Evolutionary conservation across 352 stramenopile genomes (phyloP), one percentile per base, ranked within the genome.

Genomic region (Phytophthora aleatoria): DNA sequence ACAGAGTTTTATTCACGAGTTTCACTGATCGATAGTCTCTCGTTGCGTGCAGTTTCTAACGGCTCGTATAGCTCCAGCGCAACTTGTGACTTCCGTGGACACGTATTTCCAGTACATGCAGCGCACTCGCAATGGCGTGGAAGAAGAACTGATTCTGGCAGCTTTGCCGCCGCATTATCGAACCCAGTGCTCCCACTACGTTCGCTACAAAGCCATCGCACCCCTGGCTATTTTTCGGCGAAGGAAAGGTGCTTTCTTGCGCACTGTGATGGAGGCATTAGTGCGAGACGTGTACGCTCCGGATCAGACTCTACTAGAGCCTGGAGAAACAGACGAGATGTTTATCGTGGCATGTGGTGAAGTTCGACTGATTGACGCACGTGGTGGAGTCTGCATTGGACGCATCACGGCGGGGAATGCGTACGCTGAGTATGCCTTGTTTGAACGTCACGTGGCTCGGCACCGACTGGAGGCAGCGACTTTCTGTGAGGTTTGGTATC

Each of bases 41-140:
- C 38, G 10, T 36, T 51, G n/a, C n/a, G 8, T 39, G 3, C 41
- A 85, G 79, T 89, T 90, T 58, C 42, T 90, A 8, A 26, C 11
- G 13, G 70, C 69, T 30, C 68, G 81, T 10, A 77, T 79, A n/a
- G 58, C 85, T 6, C 41, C 79, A 11, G 41, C 12, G 1, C 43
- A 74, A 4, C 58, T 90, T 1, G 45, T 67, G 1, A 38, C 31
- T 0, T 63, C 70, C 5, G 78, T 92, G 28, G 69, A 74, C 15
- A 67, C 72, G 20, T 92, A 90, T 55, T 90, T 87, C 41, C 76
- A 87, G 39, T 92, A 90, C 38, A 90, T 92, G 83, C 77, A 92
- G 53, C 76, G 79, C 1, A 90, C 81, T 1, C 77, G 83, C 3
- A 84, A 74, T 11, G 79, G 79, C 6, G 70, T 86, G 1, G 77